Evolutionary conservation across 2,329 filamentous ascomycete species (phyloP).

Genomic region (Cordyceps cicadae): DNA sequence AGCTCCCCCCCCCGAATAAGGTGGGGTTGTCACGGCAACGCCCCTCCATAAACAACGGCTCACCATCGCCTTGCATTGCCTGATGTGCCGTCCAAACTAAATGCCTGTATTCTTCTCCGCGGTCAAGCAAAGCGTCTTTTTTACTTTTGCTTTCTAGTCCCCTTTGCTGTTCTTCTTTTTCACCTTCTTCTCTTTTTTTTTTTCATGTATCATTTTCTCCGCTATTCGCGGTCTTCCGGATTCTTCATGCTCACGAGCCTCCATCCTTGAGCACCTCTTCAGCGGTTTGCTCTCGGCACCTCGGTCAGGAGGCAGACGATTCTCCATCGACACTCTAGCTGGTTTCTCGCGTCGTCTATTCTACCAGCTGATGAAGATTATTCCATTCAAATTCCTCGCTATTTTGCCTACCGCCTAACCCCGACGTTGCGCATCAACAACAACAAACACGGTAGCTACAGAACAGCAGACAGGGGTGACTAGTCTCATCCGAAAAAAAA

Average conservation of each 20-base stretch:
- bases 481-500: neutral
- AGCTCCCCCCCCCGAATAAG: neutral
- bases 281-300: neutral
- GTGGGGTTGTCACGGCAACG: slow-evolving; percentile 15
- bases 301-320: neutral
- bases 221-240: neutral
- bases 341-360: neutral
- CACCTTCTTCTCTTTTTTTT: neutral
- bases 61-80: neutral
- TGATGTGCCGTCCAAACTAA: neutral
- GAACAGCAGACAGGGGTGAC: neutral
- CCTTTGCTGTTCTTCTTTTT: neutral
- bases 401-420: neutral
- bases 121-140: neutral
- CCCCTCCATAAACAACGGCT: slow-evolving; percentile 17
- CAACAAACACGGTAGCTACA: neutral
- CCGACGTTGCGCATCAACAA: neutral
- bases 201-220: slow-evolving; percentile 6
- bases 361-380: neutral
- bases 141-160: neutral
- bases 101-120: neutral
- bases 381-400: neutral
- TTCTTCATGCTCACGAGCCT: neutral
- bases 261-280: neutral
- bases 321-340: neutral